These are phyloP conservation scores for Symbiodinium natans DNA, from an alignment of 73 alveolate species.

Conservation along the genomic window DNA sequence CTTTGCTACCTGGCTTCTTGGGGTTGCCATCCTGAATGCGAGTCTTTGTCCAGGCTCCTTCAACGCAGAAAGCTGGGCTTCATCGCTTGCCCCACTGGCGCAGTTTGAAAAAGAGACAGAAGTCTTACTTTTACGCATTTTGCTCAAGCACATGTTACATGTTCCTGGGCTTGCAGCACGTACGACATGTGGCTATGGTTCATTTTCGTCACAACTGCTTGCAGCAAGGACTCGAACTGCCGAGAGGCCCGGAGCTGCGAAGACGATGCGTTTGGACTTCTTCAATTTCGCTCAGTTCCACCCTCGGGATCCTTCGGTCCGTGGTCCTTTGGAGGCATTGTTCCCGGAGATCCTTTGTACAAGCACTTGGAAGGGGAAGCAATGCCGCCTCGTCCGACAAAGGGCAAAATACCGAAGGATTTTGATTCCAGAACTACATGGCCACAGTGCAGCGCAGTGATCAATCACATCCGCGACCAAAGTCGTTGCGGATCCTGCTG, in stretches of 20 bases:
- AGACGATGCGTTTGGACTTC: background rate
- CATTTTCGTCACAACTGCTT: background rate
- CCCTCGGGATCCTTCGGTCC: background rate
- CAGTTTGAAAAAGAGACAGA: too few species aligned
- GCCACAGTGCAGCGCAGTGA: constrained; percentile 34
- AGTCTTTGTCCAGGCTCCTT: too few species aligned
- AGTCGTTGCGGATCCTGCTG: constrained; percentile 22
- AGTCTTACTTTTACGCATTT: too few species aligned
- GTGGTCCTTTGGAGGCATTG: constrained; percentile 26
- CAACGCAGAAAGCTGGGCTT: too few species aligned
- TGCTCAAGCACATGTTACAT: too few species aligned
- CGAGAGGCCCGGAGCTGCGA: background rate
- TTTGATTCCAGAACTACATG: constrained; percentile 12
- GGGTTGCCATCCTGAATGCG: too few species aligned
- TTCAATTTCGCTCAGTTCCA: background rate
- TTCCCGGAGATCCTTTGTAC: constrained; percentile 30
- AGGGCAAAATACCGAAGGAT: background rate
- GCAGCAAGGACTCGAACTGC: background rate
- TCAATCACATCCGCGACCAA: constrained; percentile 35
- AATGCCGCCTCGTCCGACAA: background rate
- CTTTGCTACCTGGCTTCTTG: too few species aligned
- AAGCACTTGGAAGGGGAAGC: constrained; percentile 10
- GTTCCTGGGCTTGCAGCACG: too few species aligned
- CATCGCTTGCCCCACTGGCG: too few species aligned
- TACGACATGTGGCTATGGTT: too few species aligned